phyloP scores from a whole-genome alignment of 345 rosid species.

The Nephelium lappaceum region DNA sequence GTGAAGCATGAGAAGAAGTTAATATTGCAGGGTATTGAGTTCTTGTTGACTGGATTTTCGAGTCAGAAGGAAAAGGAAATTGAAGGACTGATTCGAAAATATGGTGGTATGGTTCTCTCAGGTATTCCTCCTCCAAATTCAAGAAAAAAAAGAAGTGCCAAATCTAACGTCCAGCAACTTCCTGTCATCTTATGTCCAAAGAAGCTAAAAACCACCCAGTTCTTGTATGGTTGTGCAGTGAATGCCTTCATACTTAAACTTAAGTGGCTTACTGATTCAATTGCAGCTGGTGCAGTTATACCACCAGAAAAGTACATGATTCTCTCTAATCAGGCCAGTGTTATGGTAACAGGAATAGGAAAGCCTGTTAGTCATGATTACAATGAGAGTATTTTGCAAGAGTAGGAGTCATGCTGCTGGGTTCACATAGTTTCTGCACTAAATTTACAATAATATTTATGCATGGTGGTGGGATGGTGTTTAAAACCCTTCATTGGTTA shows the following conservation, averaged over 20 bases:
- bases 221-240: conserved; percentile 68
- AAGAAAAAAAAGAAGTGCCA: conserved; percentile 32
- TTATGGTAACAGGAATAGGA: conserved; percentile 13
- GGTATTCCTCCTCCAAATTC: conserved; percentile 53
- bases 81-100: conserved; percentile 43
- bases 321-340: conserved; percentile 34
- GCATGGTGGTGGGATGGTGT: conserved; percentile 71
- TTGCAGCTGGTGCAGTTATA: conserved; percentile 43
- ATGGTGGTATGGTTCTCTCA: conserved; percentile 57
- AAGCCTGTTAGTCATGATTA: conserved; percentile 21
- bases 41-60: conserved; percentile 70
- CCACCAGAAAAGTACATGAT: conserved; percentile 59
- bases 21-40: conserved; percentile 49
- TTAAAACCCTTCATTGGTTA: conserved; percentile 51
- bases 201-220: conserved; percentile 61
- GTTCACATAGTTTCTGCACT: conserved; percentile 52
- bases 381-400: conserved; percentile 33
- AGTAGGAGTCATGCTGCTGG: conserved; percentile 65
- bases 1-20: conserved; percentile 26
- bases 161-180: conserved; percentile 30
- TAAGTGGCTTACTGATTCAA: conserved; percentile 59
- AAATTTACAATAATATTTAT: conserved; percentile 52
- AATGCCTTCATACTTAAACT: conserved; percentile 46
- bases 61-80: conserved; percentile 52
- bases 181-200: conserved; percentile 53